A percentile compares a stretch with the other conserved stretches of the same genome.
These are phyloP conservation scores for Furcasterigmium sp. DNA, from an alignment of 2,329 filamentous ascomycete species.

Conservation along the genomic window DNA sequence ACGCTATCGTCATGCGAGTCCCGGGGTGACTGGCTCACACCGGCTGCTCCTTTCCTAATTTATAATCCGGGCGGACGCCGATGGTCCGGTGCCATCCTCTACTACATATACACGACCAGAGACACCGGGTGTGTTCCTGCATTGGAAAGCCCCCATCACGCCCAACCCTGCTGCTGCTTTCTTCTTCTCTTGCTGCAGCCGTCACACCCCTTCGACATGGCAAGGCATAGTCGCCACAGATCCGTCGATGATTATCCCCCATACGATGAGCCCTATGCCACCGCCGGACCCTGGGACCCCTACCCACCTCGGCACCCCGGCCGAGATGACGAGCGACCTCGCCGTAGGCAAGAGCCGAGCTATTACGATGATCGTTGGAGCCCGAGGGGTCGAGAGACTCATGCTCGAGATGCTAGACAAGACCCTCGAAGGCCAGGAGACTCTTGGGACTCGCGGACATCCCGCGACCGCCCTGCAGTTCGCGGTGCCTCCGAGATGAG, in stretches of 20 bases:
- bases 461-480: not conserved
- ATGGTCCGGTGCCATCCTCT: not conserved
- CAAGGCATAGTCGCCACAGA: not conserved
- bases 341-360: not conserved
- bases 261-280: not conserved
- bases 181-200: not conserved
- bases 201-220: not conserved
- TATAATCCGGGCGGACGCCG: not conserved
- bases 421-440: not conserved
- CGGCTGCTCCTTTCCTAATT: not conserved
- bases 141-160: too few relatives aligned
- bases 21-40: not conserved
- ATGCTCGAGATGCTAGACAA: not conserved
- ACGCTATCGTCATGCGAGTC: conserved; percentile 2
- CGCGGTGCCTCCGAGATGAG: conserved; percentile 3
- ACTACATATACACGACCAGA: not conserved
- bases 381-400: not conserved
- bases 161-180: too few relatives aligned
- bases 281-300: not conserved
- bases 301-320: not conserved
- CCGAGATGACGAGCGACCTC: not conserved
- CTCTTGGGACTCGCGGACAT: not conserved
- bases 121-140: not conserved
- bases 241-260: conserved; percentile 1
- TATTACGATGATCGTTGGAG: conserved; percentile 1